phyloP scores from a whole-genome alignment of 176 grass and related monocot genomes.

The Ensete ventricosum region DNA sequence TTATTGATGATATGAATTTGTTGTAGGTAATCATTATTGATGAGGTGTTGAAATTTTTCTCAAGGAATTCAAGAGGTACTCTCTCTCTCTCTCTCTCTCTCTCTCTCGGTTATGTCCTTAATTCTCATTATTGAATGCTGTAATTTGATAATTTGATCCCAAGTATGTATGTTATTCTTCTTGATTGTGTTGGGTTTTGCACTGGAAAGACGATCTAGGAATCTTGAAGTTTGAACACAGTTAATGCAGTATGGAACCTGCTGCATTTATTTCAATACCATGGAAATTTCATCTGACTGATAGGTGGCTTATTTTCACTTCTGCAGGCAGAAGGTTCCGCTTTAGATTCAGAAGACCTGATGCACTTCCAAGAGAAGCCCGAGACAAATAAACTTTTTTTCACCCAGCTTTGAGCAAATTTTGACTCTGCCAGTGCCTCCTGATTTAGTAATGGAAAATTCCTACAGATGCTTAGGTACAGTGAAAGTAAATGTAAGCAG shows the following conservation, averaged over 20 bases:
- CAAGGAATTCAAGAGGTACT: slow-evolving; percentile 53
- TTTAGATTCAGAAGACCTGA: slow-evolving; percentile 39
- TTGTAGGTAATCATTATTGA: slow-evolving; percentile 51
- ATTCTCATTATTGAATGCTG: not conserved
- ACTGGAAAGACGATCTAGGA: no score
- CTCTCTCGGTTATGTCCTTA: not conserved
- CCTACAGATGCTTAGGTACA: not conserved
- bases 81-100: not conserved
- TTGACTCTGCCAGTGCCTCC: not conserved
- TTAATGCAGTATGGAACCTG: not conserved
- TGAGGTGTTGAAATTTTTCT: slow-evolving; percentile 61
- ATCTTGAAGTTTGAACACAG: no score
- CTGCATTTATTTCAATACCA: not conserved
- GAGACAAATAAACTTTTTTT: slow-evolving; percentile 26
- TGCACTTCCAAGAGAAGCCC: slow-evolving; percentile 27
- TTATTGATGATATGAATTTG: not conserved
- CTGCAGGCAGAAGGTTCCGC: slow-evolving; percentile 28
- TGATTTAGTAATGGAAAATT: not conserved
- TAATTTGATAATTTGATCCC: no score
- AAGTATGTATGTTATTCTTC: no score
- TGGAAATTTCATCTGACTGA: not conserved
- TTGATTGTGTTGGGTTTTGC: no score
- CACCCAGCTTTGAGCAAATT: not conserved
- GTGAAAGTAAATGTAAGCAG: not conserved
- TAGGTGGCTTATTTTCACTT: not conserved